Evolutionary conservation across 768 basidiomycete species (phyloP).

Genomic region (Kwoniella botswanensis): DNA sequence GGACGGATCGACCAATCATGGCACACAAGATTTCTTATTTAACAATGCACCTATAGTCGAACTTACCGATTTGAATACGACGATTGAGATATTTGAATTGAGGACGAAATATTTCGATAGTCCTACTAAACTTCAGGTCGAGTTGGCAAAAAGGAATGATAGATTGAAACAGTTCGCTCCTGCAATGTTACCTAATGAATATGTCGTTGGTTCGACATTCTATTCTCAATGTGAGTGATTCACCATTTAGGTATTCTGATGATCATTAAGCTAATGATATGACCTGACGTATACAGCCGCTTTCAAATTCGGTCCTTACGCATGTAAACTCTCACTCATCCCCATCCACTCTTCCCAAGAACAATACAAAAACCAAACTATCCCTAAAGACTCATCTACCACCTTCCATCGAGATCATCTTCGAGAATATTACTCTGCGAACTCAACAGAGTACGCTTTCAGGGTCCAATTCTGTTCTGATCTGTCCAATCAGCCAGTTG

Average conservation of each 20-base stretch:
- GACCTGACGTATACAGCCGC: conserved; percentile 5
- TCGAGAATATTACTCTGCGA: conserved; percentile 12
- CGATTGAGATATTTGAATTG: conserved; percentile 37
- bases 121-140: conserved; percentile 29
- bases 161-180: conserved; percentile 37
- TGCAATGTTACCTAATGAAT: conserved; percentile 32
- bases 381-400: conserved; percentile 15
- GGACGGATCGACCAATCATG: conserved; percentile 13
- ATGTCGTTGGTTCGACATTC: conserved; percentile 27
- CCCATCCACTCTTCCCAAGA: conserved; percentile 13
- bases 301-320: conserved; percentile 30
- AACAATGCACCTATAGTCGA: conserved; percentile 42
- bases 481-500: conserved; percentile 16
- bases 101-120: conserved; percentile 36
- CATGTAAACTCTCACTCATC: conserved; percentile 23
- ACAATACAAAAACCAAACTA: conserved; percentile 12
- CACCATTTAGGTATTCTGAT: not conserved
- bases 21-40: conserved; percentile 36
- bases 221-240: conserved; percentile 31
- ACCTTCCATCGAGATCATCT: conserved; percentile 26
- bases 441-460: conserved; percentile 7
- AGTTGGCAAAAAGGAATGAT: conserved; percentile 30
- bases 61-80: conserved; percentile 37
- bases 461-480: conserved; percentile 20
- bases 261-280: not conserved